Percentiles rank a stretch among this genome's conserved stretches.
These are phyloP conservation scores for Hypoxylon sp. DNA, from an alignment of 2,329 filamentous ascomycete genomes.

Conservation along the genomic window DNA sequence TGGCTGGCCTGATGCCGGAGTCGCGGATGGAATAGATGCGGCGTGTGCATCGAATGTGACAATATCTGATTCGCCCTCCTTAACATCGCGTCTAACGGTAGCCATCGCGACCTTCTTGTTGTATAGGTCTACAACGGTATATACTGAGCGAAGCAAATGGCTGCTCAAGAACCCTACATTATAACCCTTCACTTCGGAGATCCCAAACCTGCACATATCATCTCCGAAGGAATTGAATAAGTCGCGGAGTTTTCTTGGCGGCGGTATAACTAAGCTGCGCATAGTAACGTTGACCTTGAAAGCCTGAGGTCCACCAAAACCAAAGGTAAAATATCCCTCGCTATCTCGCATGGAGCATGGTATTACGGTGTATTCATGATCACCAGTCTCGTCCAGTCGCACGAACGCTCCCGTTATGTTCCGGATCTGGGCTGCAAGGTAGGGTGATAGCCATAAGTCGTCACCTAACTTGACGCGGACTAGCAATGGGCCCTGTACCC, in stretches of 20 bases:
- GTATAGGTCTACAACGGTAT: constrained; percentile 16
- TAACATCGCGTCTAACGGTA: constrained; percentile 1
- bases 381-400: constrained; percentile 1
- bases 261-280: constrained; percentile 11
- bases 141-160: constrained; percentile 15
- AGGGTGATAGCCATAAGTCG: constrained; percentile 8
- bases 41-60: constrained; percentile 1
- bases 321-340: constrained; percentile 19
- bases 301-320: constrained; percentile 8
- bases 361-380: constrained; percentile 14
- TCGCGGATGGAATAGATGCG: constrained; percentile 15
- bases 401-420: constrained; percentile 20
- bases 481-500: constrained; percentile 10
- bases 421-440: constrained; percentile 16
- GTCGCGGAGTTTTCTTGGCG: constrained; percentile 2
- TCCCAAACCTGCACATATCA: constrained; percentile 14
- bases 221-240: constrained; percentile 14
- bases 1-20: constrained; percentile 9
- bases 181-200: constrained; percentile 1
- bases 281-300: constrained; percentile 18
- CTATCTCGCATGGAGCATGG: constrained; percentile 18
- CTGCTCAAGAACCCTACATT: constrained; percentile 11
- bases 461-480: constrained; percentile 16
- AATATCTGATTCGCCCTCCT: constrained; percentile 4
- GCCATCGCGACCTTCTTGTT: constrained; percentile 20